Percentiles rank a stretch among this genome's conserved stretches.
These are phyloP conservation scores for Blechomonas ayalai DNA, from an alignment of 208 protist genomes.

Conservation along the genomic window DNA sequence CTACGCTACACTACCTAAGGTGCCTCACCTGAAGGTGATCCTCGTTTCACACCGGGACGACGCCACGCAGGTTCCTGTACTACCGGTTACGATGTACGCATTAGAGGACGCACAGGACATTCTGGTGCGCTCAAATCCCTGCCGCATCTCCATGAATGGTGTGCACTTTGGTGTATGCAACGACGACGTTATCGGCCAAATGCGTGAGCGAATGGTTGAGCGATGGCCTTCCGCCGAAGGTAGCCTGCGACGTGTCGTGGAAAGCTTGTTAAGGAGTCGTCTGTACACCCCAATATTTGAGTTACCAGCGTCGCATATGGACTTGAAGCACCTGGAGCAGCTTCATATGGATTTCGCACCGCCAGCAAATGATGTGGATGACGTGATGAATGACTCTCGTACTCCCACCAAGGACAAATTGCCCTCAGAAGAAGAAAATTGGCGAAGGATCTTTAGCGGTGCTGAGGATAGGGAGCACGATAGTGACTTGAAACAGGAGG, in stretches of 20 bases:
- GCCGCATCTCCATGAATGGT: constrained; percentile 64
- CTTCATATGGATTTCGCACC: constrained; percentile 57
- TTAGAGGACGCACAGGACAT: constrained; percentile 54
- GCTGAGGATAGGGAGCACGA: neutral
- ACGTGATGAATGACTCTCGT: constrained; percentile 2
- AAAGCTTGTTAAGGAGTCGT: constrained; percentile 53
- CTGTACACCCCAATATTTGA: constrained; percentile 66
- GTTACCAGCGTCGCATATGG: constrained; percentile 36
- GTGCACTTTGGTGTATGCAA: constrained; percentile 81
- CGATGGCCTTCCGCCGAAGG: constrained; percentile 58
- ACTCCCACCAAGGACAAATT: too few species aligned
- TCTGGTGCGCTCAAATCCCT: constrained; percentile 75
- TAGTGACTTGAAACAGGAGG: constrained; percentile 14
- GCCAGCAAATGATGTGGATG: constrained; percentile 12
- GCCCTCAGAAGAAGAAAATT: neutral
- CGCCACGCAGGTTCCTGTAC: constrained; percentile 70
- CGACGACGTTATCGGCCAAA: constrained; percentile 62
- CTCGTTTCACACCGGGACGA: constrained; percentile 68
- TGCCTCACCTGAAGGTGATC: constrained; percentile 55
- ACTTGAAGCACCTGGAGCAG: constrained; percentile 46
- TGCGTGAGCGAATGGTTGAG: constrained; percentile 73
- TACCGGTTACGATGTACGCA: constrained; percentile 75
- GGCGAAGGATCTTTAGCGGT: neutral
- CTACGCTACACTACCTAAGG: constrained; percentile 26
- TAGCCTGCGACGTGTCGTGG: constrained; percentile 75